phyloP scores from a whole-genome alignment of 2,329 filamentous ascomycete species.

The Ascochyta fabae region DNA sequence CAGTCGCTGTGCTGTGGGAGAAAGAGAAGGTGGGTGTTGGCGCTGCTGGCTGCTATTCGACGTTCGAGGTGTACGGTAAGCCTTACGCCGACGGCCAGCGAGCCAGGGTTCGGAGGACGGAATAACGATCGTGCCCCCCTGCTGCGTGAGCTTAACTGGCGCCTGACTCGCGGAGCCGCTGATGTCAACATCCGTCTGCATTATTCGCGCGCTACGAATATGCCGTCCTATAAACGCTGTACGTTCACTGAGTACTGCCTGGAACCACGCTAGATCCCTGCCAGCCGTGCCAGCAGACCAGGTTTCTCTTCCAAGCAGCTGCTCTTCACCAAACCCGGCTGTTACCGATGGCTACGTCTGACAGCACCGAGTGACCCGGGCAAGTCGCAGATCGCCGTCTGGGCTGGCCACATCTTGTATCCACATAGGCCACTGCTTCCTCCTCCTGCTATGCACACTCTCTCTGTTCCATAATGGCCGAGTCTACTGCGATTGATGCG shows the following conservation, averaged over 20 bases:
- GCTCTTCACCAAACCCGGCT: constrained; percentile 11
- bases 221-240: neutral
- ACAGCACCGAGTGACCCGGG: constrained; percentile 29
- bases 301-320: neutral
- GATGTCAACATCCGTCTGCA: constrained; percentile 13
- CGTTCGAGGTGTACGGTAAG: constrained; percentile 27
- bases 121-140: constrained; percentile 6
- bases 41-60: constrained; percentile 27
- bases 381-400: constrained; percentile 34
- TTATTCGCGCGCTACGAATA: neutral
- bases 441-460: constrained; percentile 31
- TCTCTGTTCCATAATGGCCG: constrained; percentile 36
- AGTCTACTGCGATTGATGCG: constrained; percentile 41
- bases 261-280: neutral
- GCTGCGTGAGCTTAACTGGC: constrained; percentile 7
- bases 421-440: constrained; percentile 15
- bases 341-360: constrained; percentile 20
- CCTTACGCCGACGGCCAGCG: constrained; percentile 23
- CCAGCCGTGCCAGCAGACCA: neutral
- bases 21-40: constrained; percentile 4
- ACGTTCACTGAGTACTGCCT: neutral
- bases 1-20: neutral
- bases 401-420: constrained; percentile 36
- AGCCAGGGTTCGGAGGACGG: constrained; percentile 24
- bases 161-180: constrained; percentile 19